A percentile compares a stretch with the other conserved stretches of the same genome.
Evolutionary conservation across 2,329 filamentous ascomycete genomes (phyloP).

Genomic region (Macrophomina tecta): DNA sequence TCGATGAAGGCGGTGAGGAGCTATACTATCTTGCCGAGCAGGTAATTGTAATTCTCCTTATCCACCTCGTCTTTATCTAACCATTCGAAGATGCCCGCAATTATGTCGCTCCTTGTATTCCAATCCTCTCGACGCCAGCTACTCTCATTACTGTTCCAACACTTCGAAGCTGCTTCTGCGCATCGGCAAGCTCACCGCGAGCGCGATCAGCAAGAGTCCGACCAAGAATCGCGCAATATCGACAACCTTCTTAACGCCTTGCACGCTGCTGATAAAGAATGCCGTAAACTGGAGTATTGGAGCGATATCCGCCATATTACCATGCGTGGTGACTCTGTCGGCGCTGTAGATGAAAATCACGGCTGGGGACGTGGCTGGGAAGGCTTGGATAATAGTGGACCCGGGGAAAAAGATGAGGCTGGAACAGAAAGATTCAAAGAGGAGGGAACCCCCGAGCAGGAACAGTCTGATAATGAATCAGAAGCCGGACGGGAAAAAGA

Average conservation of each 20-base stretch:
- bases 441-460: not conserved
- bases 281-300: constrained; percentile 84
- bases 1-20: constrained; percentile 78
- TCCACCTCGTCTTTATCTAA: not conserved
- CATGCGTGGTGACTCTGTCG: not conserved
- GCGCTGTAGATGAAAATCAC: constrained; percentile 11
- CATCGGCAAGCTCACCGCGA: constrained; percentile 56
- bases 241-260: constrained; percentile 76
- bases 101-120: constrained; percentile 78
- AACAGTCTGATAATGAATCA: not conserved
- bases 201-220: constrained; percentile 50
- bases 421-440: constrained; percentile 16
- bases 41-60: constrained; percentile 41
- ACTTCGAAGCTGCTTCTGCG: constrained; percentile 57
- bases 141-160: constrained; percentile 68
- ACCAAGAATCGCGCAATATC: constrained; percentile 59
- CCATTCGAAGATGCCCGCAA: constrained; percentile 38
- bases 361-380: constrained; percentile 23
- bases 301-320: constrained; percentile 66
- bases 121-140: constrained; percentile 84
- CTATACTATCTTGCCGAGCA: constrained; percentile 73
- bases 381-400: constrained; percentile 8
- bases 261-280: constrained; percentile 78
- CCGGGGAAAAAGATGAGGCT: constrained; percentile 4
- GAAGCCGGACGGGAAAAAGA: not conserved